Base-by-base conservation (phyloP, 2,329 filamentous ascomycete species). In the Plectosphaerella cucumerina region DNA sequence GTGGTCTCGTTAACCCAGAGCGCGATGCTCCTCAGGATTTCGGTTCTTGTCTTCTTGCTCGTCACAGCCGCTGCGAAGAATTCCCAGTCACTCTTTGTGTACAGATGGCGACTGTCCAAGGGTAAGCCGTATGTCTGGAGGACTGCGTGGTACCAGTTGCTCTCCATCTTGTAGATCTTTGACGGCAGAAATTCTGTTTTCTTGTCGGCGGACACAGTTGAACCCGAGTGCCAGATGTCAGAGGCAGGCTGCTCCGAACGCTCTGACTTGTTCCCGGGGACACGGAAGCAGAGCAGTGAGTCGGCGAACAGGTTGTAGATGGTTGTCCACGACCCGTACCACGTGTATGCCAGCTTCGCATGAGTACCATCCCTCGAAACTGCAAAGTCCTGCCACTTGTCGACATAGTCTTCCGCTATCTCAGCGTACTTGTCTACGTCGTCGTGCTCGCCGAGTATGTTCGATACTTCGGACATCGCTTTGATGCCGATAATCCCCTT, bases 51-150 rank as follows among this genome's bases (percentile, higher is more conserved):
- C 52, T 77, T 70, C 63, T 81, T 80, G 58, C 83, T 84, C 4
- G 89, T 82, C 5, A 95, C 86, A 2, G 90, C 88, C 44, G 90
- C 90, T 1, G 89, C 88, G 66, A 94, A 92, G 65, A 95, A 91
- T 60, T 94, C 86, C 90, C 90, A 96, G 69, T 96, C 90, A 26
- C 86, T 90, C 70, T 96, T 96, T 33, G 89, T 87, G 67, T 94
- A 94, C 3, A 93, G 68, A 66, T 94, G 89, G 42, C 90, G 82
- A 58, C 81, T 87, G 68, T 96, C 90, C 8, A 96, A 79, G 0
- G 90, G 90, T 4, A 96, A 71, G 1, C 90, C 90, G 66, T 93
- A 95, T 60, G 81, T 84, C 65, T 95, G 89, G 57, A 89, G 81
- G 10, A 93, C 89, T 14, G 81, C 78, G 56, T 81, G 76, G 70